Evolutionary conservation across 495 filamentous ascomycete genomes (phyloP).

Genomic region (Venustampulla echinocandica): DNA sequence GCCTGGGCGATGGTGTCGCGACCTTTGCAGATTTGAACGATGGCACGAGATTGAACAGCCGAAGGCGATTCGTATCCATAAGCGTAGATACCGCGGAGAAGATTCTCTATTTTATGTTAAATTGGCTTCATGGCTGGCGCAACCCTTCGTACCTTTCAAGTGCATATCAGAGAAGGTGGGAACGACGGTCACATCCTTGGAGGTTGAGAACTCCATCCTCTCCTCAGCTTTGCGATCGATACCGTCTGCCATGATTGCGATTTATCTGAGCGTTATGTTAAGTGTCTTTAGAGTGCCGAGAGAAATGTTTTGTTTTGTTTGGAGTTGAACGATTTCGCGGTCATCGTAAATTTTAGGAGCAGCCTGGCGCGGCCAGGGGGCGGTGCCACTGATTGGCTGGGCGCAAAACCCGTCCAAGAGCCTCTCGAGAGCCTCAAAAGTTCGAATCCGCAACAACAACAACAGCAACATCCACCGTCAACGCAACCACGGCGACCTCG

Average conservation of each 20-base stretch:
- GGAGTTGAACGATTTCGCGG: too few relatives aligned
- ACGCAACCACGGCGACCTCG: not conserved
- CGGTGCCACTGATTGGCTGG: not conserved
- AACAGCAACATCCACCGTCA: not conserved
- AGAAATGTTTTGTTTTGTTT: too few relatives aligned
- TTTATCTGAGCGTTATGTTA: too few relatives aligned
- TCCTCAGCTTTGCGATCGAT: constrained; percentile 93
- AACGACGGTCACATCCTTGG: constrained; percentile 86
- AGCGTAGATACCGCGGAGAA: constrained; percentile 94
- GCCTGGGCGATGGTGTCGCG: constrained; percentile 98
- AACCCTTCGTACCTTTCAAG: constrained; percentile 52
- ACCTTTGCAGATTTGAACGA: constrained; percentile 97
- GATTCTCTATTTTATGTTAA: constrained; percentile 52
- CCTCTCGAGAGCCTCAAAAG: constrained; percentile 1
- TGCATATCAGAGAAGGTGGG: constrained; percentile 41
- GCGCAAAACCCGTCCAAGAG: not conserved
- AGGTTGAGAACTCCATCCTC: constrained; percentile 95
- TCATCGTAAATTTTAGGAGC: too few relatives aligned
- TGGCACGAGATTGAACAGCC: constrained; percentile 92
- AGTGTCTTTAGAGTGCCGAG: too few relatives aligned
- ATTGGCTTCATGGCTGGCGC: not conserved
- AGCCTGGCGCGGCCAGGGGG: too few relatives aligned
- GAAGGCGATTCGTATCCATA: constrained; percentile 98
- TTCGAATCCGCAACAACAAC: not conserved
- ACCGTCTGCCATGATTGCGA: constrained; percentile 69